Evolutionary conservation across 108 stramenopile species (phyloP), one percentile per base, ranked within the genome.

Genomic region (Aurantiochytrium sp.): DNA sequence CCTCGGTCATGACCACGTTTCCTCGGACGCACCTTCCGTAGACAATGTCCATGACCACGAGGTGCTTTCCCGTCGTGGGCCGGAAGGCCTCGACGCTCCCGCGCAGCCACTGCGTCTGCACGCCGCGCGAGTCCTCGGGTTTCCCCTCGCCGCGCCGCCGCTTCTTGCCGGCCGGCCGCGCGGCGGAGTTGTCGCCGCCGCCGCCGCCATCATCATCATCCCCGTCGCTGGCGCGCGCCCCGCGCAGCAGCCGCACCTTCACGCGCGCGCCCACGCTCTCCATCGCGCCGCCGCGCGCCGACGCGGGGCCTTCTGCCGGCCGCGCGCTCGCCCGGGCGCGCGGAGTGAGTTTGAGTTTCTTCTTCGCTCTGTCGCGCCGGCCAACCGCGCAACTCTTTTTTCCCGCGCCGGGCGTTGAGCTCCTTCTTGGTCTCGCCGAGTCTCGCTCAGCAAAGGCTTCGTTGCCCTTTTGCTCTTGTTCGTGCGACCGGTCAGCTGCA

Each of bases 21-120:
- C 76, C 76, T 10, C 76, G 76, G 18, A 83, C 76, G 76, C 76
- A 83, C 19, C 76, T 10, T 35, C 76, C 76, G 51, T 83, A 83
- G 12, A 53, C 76, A 12, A 83, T 53, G 76, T 83, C 76, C 10
- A 83, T 19, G 49, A 83, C 49, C 45, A 83, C 76, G 3, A 83
- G 28, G 51, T 83, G 76, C 25, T 53, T 47, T 12, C 76, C 76
- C 49, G 76, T 53, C n/a, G 49, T 83, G 10, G 76, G 76, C 51
- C 76, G 45, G 28, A 25, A 83, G n/a, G 76, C 76, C 51, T 83
- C 76, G n/a, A 83, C 76, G n/a, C 23, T 83, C 19, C 76, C 76
- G 23, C 76, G 76, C 45, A 83, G 76, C 76, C 76, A 83, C 49
- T 83, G 76, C 76, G 76, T 53, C 51, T 69, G 64, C 64, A 69